Percentiles rank a stretch among this genome's conserved stretches.
Conservation (phyloP, 176 grass and related monocot species). For the Phoenix roebelenii region DNA sequence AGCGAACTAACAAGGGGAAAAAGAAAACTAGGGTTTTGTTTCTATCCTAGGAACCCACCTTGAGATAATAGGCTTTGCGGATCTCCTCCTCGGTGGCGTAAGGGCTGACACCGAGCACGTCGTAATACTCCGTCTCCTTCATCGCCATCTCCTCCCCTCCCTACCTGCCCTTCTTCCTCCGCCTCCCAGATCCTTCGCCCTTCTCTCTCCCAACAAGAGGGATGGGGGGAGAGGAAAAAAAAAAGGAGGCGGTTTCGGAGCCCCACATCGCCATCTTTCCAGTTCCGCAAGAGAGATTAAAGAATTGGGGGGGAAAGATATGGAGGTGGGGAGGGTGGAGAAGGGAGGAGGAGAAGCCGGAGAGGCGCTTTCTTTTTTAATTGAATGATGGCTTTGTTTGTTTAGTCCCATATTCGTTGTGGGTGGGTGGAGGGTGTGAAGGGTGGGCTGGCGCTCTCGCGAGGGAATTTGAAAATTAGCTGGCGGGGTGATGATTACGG, state of each 20-base stretch:
- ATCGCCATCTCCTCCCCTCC: conserved; percentile 25
- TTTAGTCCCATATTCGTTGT: not conserved
- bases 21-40: too few relatives aligned
- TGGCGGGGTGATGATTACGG: too few relatives aligned
- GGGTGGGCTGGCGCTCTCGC: conserved; percentile 16
- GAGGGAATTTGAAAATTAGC: conserved; percentile 1
- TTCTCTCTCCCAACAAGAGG: not conserved
- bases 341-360: not conserved
- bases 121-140: conserved; percentile 98
- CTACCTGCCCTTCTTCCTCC: conserved; percentile 1
- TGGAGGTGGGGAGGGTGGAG: not conserved
- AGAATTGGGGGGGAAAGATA: conserved; percentile 30
- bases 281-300: conserved; percentile 24
- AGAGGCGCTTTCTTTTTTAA: not conserved
- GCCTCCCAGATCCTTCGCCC: not conserved
- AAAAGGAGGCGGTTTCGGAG: not conserved
- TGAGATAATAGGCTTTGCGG: conserved; percentile 93
- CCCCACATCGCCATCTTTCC: conserved; percentile 32
- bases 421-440: not conserved
- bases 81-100: conserved; percentile 81
- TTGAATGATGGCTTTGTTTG: conserved; percentile 1
- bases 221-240: not conserved
- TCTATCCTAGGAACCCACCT: conserved; percentile 24
- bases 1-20: too few relatives aligned
- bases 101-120: conserved; percentile 64